Base-by-base conservation (phyloP, 2,329 filamentous ascomycete species). In the Penicillium rolfsii region DNA sequence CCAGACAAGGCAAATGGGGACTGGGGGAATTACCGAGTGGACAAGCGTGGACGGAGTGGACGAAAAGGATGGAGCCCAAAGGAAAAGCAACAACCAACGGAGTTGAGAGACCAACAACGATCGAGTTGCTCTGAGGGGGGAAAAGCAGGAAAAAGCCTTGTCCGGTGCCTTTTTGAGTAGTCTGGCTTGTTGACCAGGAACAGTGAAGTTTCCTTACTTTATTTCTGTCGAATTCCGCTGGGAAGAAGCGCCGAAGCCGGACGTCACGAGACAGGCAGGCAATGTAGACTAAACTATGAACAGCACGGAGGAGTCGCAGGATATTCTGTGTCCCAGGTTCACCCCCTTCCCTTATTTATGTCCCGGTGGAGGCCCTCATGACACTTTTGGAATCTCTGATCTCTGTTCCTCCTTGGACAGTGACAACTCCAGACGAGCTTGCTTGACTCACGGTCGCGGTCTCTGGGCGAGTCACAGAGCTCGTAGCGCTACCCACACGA, bases 181-280 rank as follows among this genome's bases (percentile, higher is more conserved):
- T 33, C 11, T 33, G 30, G 2, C 11, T 33, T 11, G 8, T 33
- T 11, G 30, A 0, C 30, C 9, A 33, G 22, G 22, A 41, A 33
- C n/a, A 11, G 57, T 49, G 58, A 59, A 55, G 56, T 19, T 43
- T 52, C 40, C 48, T 62, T 52, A 35, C 48, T 62, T 63, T 53
- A 46, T 35, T 33, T 33, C 58, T 49, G 46, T 49, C 58, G 58
- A 46, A n/a, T 19, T 58, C 56, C 50, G 62, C 52, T 48, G 55
- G 28, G 26, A 35, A 35, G 28, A 52, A 68, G 50, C 69, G 71
- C 71, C 71, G 71, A 73, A 72, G 71, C 69, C 70, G 67, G 66
- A 68, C 35, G 62, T 65, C 61, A 65, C 63, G 66, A 62, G 61
- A 66, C 59, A 28, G n/a, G 30, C 30, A 33, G 30, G 30, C 9